phyloP scores from a whole-genome alignment of 768 basidiomycete genomes.

The Boletus sensibilis region DNA sequence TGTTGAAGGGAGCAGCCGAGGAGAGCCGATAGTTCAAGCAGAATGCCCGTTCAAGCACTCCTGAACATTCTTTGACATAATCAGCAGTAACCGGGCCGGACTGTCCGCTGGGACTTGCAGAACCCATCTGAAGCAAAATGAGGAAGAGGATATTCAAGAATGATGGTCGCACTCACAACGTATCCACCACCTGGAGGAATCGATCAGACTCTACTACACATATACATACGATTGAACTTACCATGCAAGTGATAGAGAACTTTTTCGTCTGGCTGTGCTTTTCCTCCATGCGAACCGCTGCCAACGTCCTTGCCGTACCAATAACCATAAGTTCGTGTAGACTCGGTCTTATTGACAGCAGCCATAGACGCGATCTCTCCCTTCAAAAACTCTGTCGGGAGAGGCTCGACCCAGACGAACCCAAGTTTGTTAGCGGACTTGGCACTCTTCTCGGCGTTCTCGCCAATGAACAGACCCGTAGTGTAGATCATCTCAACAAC shows the following conservation, averaged over 20 bases:
- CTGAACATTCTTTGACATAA: background rate
- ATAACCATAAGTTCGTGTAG: background rate
- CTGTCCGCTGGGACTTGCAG: background rate
- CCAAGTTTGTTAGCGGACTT: no score
- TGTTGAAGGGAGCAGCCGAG: background rate
- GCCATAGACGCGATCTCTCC: constrained; percentile 1
- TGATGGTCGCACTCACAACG: background rate
- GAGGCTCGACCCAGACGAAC: background rate
- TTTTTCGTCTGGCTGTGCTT: background rate
- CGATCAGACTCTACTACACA: background rate
- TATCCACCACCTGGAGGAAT: background rate
- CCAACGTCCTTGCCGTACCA: constrained; percentile 1
- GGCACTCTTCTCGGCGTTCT: no score
- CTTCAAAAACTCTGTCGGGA: background rate
- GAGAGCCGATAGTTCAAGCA: constrained; percentile 4
- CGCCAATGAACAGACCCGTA: no score
- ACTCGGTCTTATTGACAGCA: background rate
- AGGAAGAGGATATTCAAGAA: background rate
- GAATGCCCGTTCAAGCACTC: background rate
- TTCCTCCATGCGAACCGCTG: constrained; percentile 4
- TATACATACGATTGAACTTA: background rate
- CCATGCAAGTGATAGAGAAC: constrained; percentile 9
- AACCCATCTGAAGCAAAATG: background rate
- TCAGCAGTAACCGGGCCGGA: background rate
- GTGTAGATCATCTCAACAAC: no score